These are phyloP conservation scores for Cryptosporidium sp. DNA, from an alignment of 169 alveolate species.

Conservation along the genomic window DNA sequence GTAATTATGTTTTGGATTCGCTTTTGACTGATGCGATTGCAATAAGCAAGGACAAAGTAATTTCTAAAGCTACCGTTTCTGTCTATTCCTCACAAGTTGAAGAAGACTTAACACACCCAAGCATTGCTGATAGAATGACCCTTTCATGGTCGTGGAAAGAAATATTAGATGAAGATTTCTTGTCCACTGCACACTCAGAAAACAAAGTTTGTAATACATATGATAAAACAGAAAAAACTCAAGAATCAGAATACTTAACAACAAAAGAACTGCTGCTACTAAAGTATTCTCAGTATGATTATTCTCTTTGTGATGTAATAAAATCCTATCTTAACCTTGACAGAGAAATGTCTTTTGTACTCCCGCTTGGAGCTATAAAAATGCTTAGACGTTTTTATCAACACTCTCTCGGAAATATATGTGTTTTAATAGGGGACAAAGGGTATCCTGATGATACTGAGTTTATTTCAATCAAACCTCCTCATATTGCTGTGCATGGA, in stretches of 20 bases:
- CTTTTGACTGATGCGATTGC: conserved; percentile 83
- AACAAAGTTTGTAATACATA: not conserved
- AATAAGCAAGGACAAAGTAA: not conserved
- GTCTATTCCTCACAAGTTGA: conserved; percentile 56
- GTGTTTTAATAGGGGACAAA: conserved; percentile 85
- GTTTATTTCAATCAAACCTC: conserved; percentile 83
- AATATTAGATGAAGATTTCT: not conserved
- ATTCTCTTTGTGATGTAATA: conserved; percentile 68
- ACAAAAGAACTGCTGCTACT: not conserved
- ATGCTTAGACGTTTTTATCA: conserved; percentile 80
- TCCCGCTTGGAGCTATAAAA: conserved; percentile 84
- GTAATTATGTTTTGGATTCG: conserved; percentile 86
- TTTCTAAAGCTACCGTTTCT: conserved; percentile 58
- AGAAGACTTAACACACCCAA: conserved; percentile 60
- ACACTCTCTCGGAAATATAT: conserved; percentile 80
- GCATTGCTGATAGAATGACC: conserved; percentile 70
- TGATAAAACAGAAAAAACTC: not conserved
- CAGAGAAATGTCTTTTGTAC: conserved; percentile 82
- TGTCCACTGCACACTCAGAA: not conserved
- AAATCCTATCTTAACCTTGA: conserved; percentile 78
- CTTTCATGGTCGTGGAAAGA: conserved; percentile 60
- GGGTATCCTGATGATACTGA: conserved; percentile 87
- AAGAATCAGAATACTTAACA: not conserved
- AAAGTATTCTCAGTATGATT: conserved; percentile 27
- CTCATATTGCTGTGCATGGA: conserved; percentile 88